Base-by-base conservation (phyloP, 495 filamentous ascomycete genomes). In the Cryomyces minteri region DNA sequence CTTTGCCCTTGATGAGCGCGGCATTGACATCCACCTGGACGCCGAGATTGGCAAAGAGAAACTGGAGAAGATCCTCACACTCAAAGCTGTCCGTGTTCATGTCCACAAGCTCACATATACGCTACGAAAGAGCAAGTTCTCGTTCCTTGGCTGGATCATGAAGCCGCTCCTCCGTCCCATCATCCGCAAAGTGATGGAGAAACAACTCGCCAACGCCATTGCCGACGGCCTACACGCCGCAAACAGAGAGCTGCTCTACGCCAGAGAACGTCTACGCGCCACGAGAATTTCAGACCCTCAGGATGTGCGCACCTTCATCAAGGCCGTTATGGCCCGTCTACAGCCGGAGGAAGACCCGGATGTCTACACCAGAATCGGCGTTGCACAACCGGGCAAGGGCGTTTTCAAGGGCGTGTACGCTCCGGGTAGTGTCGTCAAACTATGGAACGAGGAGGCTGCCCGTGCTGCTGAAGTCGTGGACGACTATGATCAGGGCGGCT, bases 81-180 rank as follows among this genome's bases (percentile, higher is more conserved):
- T 94, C 9, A 71, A 74, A 29, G 70, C 68, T 11, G 86, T 93
- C 6, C 67, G 73, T 5, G 86, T 93, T 4, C 72, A 71, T 48
- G 81, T 94, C 51, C 87, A 94, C 65, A 88, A 88, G 52, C 73
- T 96, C 2, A 73, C 77, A 51, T 96, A 85, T 62, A 75, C 66
- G 4, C 65, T 94, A 5, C 71, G 75, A 9, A 74, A 77, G 52
- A 83, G 77, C 58, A 81, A 76, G 54, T 82, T 92, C 61, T 72
- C 69, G 32, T 80, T 79, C 57, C 52, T 92, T 0, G 70, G 79
- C 8, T 94, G 85, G 84, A 59, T 93, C 36, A 68, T 90, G 53
- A 88, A 88, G 57, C 88, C 88, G 0, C 59, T 96, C 41, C 66
- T 96, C 10, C 81, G 79, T 31, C 85, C 82, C 4, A 64, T 94